Percentiles rank a stretch among this genome's conserved stretches.
Conservation (phyloP, 768 basidiomycete genomes). For the Cyclocybe cylindracea region DNA sequence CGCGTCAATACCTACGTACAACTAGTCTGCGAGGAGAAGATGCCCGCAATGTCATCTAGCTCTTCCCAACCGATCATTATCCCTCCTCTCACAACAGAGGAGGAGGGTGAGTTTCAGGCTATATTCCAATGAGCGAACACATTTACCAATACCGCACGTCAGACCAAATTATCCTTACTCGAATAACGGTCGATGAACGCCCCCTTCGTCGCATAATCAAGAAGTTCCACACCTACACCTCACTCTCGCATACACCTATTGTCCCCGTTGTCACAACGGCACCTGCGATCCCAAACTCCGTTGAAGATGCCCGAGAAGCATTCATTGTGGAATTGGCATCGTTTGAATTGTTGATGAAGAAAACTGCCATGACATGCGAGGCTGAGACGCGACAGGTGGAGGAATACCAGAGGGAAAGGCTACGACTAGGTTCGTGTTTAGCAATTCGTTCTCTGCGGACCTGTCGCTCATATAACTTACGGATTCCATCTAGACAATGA, state of each 20-base stretch:
- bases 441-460: constrained; percentile 1
- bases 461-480: not conserved
- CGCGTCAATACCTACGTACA: no score
- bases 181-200: constrained; percentile 83
- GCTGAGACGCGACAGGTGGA: constrained; percentile 86
- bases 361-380: constrained; percentile 81
- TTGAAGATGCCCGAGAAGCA: constrained; percentile 76
- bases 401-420: constrained; percentile 75
- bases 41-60: constrained; percentile 16
- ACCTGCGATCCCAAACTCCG: constrained; percentile 25
- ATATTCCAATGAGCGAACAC: constrained; percentile 11
- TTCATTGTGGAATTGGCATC: constrained; percentile 78
- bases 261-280: constrained; percentile 30
- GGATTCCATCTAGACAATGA: constrained; percentile 57
- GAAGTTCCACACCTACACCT: constrained; percentile 76
- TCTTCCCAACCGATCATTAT: constrained; percentile 32
- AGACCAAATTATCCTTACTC: constrained; percentile 81
- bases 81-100: constrained; percentile 54
- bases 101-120: constrained; percentile 51
- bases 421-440: constrained; percentile 62
- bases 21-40: not conserved
- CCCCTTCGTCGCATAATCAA: constrained; percentile 77
- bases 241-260: constrained; percentile 51
- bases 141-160: constrained; percentile 26
- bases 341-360: constrained; percentile 74